Percentiles rank a stretch among this genome's conserved stretches.
Conservation (phyloP, 768 basidiomycete genomes). For the Mycena kentingensis region DNA sequence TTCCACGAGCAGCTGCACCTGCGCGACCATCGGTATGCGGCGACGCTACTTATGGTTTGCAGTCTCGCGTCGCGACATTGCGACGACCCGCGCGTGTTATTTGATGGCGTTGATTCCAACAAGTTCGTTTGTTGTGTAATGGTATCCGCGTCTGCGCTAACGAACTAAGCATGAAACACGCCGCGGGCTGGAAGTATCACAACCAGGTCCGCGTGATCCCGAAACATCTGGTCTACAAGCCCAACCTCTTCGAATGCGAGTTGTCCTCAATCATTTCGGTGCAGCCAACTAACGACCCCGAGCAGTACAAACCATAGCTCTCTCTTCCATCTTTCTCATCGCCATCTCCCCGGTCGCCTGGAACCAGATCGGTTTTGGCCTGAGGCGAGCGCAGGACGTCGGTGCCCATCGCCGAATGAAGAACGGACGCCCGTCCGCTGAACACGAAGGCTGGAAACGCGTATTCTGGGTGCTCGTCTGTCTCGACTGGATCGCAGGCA, state of each 20-base stretch:
- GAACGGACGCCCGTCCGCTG: conserved; percentile 42
- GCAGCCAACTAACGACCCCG: no score
- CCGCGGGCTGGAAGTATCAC: conserved; percentile 67
- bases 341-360: conserved; percentile 57
- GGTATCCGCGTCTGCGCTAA: no score
- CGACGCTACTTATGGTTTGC: conserved; percentile 30
- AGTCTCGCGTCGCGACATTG: conserved; percentile 63
- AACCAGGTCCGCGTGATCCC: conserved; percentile 35
- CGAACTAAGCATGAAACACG: no score
- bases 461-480: conserved; percentile 60
- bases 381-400: conserved; percentile 74
- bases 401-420: conserved; percentile 60
- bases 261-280: no score
- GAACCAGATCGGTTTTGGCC: conserved; percentile 64
- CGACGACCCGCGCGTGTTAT: conserved; percentile 61
- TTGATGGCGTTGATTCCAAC: conserved; percentile 46
- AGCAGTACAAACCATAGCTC: conserved; percentile 22
- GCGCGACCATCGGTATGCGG: conserved; percentile 47
- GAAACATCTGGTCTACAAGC: conserved; percentile 18
- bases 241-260: conserved; percentile 21
- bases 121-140: no score
- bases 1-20: conserved; percentile 52
- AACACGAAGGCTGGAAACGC: conserved; percentile 79
- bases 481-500: conserved; percentile 51
- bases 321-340: conserved; percentile 44